Evolutionary conservation across 495 filamentous ascomycete genomes (phyloP).

Genomic region (Xylaria cubensis): DNA sequence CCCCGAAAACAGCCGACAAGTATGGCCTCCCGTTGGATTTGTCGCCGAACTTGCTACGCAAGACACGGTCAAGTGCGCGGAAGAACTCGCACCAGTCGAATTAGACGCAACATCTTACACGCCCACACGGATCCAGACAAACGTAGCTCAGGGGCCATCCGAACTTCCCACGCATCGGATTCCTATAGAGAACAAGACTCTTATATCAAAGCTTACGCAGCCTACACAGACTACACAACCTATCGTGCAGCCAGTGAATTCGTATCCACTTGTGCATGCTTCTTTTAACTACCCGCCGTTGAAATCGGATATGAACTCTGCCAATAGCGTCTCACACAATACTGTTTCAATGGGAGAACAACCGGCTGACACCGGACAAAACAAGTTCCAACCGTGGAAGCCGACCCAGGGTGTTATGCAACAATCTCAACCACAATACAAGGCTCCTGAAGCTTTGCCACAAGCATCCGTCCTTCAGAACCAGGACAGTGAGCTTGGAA

Average conservation of each 20-base stretch:
- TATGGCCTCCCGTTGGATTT: slow-evolving; percentile 45
- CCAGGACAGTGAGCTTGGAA: slow-evolving; percentile 36
- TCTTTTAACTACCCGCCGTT: slow-evolving; percentile 39
- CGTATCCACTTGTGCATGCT: slow-evolving; percentile 38
- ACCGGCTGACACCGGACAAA: slow-evolving; percentile 19
- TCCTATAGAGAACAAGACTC: slow-evolving; percentile 38
- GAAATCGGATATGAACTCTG: slow-evolving; percentile 3
- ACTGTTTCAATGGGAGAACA: neutral
- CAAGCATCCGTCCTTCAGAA: slow-evolving; percentile 34
- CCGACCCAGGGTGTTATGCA: slow-evolving; percentile 31
- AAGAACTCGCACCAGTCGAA: slow-evolving; percentile 52
- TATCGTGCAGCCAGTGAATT: slow-evolving; percentile 28
- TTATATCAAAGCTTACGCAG: slow-evolving; percentile 16
- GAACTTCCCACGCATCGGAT: slow-evolving; percentile 45
- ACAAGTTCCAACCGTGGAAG: slow-evolving; percentile 45
- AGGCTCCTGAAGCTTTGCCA: slow-evolving; percentile 29
- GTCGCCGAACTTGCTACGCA: slow-evolving; percentile 52
- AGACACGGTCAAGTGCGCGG: slow-evolving; percentile 44
- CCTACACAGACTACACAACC: slow-evolving; percentile 14
- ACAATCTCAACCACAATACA: slow-evolving; percentile 24
- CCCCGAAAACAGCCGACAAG: slow-evolving; percentile 31
- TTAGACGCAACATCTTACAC: slow-evolving; percentile 39
- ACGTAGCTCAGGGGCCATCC: slow-evolving; percentile 22
- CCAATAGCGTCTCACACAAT: neutral
- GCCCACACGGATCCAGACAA: slow-evolving; percentile 30